These are phyloP conservation scores for Metarhizium album DNA, from an alignment of 2,329 filamentous ascomycete species.

Conservation along the genomic window DNA sequence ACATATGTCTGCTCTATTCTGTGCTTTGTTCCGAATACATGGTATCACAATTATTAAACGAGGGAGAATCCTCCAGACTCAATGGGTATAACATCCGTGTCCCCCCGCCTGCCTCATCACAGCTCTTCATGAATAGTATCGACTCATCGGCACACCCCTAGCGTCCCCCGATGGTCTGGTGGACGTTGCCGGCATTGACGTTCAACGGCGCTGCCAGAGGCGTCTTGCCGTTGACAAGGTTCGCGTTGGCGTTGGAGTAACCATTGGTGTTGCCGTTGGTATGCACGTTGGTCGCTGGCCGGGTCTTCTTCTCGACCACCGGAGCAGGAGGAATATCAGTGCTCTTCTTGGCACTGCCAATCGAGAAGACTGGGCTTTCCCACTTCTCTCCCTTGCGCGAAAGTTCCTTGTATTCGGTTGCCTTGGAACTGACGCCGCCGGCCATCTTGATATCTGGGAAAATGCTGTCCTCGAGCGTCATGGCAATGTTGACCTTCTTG, in stretches of 20 bases:
- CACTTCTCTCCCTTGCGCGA: slow-evolving; percentile 82
- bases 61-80: slow-evolving; percentile 2
- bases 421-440: slow-evolving; percentile 77
- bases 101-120: slow-evolving; percentile 1
- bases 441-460: slow-evolving; percentile 83
- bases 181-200: slow-evolving; percentile 1
- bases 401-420: slow-evolving; percentile 84
- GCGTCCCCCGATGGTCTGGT: slow-evolving; percentile 7
- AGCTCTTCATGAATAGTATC: slow-evolving; percentile 1
- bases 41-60: slow-evolving; percentile 1
- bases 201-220: background rate
- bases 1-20: background rate
- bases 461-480: slow-evolving; percentile 68
- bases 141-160: slow-evolving; percentile 10
- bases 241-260: background rate
- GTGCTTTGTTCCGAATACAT: background rate
- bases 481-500: slow-evolving; percentile 50
- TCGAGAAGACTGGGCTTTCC: slow-evolving; percentile 88
- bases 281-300: slow-evolving; percentile 13
- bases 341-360: slow-evolving; percentile 67
- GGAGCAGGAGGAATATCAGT: slow-evolving; percentile 56
- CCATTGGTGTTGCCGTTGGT: slow-evolving; percentile 12
- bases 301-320: slow-evolving; percentile 35
- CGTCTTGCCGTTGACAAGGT: slow-evolving; percentile 5
- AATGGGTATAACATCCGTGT: slow-evolving; percentile 11